Conservation (phyloP, 2,329 filamentous ascomycete genomes). For the Talaromyces amestolkiae region DNA sequence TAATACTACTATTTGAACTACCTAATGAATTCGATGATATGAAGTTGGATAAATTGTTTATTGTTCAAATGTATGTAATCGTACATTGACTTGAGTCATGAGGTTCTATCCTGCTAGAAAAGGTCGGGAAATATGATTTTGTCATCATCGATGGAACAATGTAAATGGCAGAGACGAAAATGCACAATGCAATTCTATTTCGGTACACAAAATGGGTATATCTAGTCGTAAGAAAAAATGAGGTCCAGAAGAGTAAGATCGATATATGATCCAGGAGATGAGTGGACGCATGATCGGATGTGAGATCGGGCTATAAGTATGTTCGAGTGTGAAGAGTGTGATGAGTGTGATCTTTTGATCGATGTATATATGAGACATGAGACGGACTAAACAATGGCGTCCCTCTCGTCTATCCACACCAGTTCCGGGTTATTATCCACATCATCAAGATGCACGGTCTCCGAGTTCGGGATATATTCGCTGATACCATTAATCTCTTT, state of each 20-base stretch:
- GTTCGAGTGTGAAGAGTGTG: background rate
- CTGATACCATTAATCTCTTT: slow-evolving; percentile 14
- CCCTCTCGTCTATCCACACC: slow-evolving; percentile 19
- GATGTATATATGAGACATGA: background rate
- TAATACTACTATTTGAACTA: background rate
- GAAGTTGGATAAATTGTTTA: background rate
- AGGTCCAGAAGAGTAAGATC: background rate
- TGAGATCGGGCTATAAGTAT: background rate
- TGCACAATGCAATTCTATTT: slow-evolving; percentile 16
- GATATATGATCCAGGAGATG: background rate
- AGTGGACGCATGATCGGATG: background rate
- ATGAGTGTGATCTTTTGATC: background rate
- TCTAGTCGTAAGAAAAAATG: slow-evolving; percentile 16
- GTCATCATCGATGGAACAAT: background rate
- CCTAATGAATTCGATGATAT: too few relatives aligned
- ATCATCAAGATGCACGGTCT: slow-evolving; percentile 17
- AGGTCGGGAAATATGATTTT: background rate
- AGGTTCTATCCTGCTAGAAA: background rate
- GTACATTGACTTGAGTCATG: background rate
- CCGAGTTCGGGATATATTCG: slow-evolving; percentile 19
- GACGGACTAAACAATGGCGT: slow-evolving; percentile 12
- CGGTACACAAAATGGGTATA: slow-evolving; percentile 17
- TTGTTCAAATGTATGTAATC: background rate
- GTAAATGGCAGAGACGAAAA: background rate
- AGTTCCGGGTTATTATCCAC: slow-evolving; percentile 16